These are phyloP conservation scores for Linaria vulgaris DNA, from an alignment of 257 asterid genomes.

Conservation along the genomic window DNA sequence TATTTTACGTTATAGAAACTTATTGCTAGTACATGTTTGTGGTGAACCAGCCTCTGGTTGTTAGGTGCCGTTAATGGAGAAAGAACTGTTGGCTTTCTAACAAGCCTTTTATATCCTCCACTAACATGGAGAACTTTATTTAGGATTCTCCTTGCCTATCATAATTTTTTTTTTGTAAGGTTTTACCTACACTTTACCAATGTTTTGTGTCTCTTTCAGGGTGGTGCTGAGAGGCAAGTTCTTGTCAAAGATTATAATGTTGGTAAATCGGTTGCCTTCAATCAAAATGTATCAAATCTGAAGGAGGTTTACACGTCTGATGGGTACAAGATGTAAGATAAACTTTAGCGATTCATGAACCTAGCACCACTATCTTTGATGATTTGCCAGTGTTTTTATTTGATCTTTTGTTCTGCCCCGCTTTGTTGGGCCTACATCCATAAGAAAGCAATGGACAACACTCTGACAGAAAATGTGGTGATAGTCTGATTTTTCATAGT, in stretches of 20 bases:
- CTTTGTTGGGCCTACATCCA: constrained; percentile 1
- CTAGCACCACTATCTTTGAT: background rate
- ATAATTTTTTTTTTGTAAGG: constrained; percentile 16
- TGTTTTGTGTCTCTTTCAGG: constrained; percentile 42
- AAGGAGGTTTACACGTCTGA: constrained; percentile 87
- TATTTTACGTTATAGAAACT: constrained; percentile 13
- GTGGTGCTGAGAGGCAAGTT: constrained; percentile 85
- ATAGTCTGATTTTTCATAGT: constrained; percentile 4
- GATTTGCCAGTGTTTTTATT: constrained; percentile 13
- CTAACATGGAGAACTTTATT: constrained; percentile 11
- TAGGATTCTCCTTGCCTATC: constrained; percentile 17
- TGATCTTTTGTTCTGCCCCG: background rate
- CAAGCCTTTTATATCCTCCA: background rate
- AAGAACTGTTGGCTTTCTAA: constrained; percentile 18
- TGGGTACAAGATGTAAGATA: constrained; percentile 78
- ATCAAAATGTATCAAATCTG: constrained; percentile 63
- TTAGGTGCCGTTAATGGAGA: constrained; percentile 17
- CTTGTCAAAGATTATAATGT: constrained; percentile 77
- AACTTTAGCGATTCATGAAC: constrained; percentile 16
- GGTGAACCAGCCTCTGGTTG: constrained; percentile 22
- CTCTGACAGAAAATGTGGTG: constrained; percentile 16
- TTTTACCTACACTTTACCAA: constrained; percentile 12
- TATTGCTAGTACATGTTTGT: background rate
- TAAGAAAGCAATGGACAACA: background rate
- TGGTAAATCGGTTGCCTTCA: constrained; percentile 76